Percentiles rank a stretch among this genome's conserved stretches.
Evolutionary conservation across 2,329 filamentous ascomycete genomes (phyloP).

Genomic region (Calonectria naviculata): DNA sequence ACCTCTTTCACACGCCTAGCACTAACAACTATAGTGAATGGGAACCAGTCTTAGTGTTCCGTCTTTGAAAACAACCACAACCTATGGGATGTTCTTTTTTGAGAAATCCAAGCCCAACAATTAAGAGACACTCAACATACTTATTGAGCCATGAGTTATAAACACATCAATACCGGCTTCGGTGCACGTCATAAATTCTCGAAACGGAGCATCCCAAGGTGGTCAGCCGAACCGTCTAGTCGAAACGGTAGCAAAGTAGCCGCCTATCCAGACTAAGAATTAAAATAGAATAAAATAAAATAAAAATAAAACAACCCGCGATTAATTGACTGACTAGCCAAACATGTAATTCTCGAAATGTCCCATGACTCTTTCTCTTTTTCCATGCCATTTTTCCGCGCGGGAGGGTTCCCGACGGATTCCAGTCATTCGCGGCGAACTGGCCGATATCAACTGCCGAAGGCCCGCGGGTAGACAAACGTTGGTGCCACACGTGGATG

Average conservation of each 20-base stretch:
- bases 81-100: too few species aligned
- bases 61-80: too few species aligned
- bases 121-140: too few species aligned
- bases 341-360: neutral
- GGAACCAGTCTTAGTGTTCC: too few species aligned
- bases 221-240: neutral
- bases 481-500: neutral
- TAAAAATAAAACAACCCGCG: neutral
- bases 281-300: neutral
- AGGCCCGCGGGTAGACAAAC: neutral
- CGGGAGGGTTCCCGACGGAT: neutral
- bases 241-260: neutral
- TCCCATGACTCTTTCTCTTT: neutral
- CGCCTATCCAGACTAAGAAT: neutral
- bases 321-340: neutral
- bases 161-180: neutral
- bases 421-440: neutral
- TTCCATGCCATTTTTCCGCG: neutral
- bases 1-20: too few species aligned
- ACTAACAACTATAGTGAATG: too few species aligned
- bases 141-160: neutral
- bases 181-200: neutral
- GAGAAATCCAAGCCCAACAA: too few species aligned
- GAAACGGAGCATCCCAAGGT: neutral
- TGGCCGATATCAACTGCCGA: slow-evolving; percentile 3